Base-by-base conservation (phyloP, 2,329 filamentous ascomycete species). In the Trichoderma koningiopsis region DNA sequence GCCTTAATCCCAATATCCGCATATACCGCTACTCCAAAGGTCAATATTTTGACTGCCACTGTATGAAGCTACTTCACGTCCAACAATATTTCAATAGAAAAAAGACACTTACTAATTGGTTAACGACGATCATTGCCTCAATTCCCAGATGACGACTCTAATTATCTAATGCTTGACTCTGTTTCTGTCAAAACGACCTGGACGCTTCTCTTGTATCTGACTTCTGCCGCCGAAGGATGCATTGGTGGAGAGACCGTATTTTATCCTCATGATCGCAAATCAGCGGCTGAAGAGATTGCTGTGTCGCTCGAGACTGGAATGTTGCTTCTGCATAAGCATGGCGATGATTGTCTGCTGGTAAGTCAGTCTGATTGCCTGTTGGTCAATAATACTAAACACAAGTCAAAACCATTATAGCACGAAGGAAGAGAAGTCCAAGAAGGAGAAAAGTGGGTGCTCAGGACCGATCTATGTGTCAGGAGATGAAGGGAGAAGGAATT, bases 11-110 rank as follows among this genome's bases (percentile, higher is more conserved):
- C 10, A 96, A 96, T 73, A 96, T 97, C 68, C 86, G 95, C 40
- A 88, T 97, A 35, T 97, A 97, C 81, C 88, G 94, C 27, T 97
- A 97, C 79, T 87, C 86, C 0, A 88, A 91, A 72, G 93, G 92
- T 0, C 94, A 97, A 77, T 97, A 94, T 78, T 97, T 97, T 78
- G 94, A 94, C 76, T 91, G 92, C 75, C 95, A 97, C 78, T 97
- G 93, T 95, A 86, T 75, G 91, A 75, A 22, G 24, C 1, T 8
- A 3, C 33, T 27, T 16, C 19, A 3, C 19, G 24, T 31, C 58
- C 13, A n/a, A 29, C n/a, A 4, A 19, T 40, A n/a, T 27, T 10
- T n/a, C 8, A 5, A 10, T 49, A 27, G 27, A 4, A 19, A 52
- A 37, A 24, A n/a, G 11, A 35, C 33, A 35, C 33, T 35, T 37